Evolutionary conservation across 257 asterid species (phyloP), one percentile per base, ranked within the genome.

Genomic region (Lycium ferocissimum): DNA sequence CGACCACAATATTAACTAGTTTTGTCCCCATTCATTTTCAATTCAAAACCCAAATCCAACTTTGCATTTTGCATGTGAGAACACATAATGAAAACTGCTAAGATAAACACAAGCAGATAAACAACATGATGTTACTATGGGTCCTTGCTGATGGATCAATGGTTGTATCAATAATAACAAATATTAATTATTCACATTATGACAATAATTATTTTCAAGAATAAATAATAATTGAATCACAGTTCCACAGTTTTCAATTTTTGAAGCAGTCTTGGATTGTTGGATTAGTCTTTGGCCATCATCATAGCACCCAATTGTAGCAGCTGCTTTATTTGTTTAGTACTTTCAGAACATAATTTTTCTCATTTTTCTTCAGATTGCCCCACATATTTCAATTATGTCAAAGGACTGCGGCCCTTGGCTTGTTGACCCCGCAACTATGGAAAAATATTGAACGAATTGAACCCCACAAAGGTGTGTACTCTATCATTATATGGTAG

Each of bases 341-440:
- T 86, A 83, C 89, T 85, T 87, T 88, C 70, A 86, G 87, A 83
- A 62, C 45, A 80, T 51, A 80, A 1, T 66, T 73, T 78, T 83
- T 61, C 82, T 82, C 56, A 85, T 83, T 67, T 40, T 86, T 56
- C 18, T 85, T 84, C 80, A 83, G 18, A 81, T 88, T 57, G 79
- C 10, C 83, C 85, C 89, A 82, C 89, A 86, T 82, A 53, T 70
- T 62, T 84, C 86, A 88, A 85, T 89, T 79, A 89, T 90, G 83
- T 84, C 61, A 62, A 88, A 62, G 87, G 43, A 85, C 87, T 84
- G 83, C 83, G 85, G 73, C 47, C 6, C 59, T 82, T 91, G 81
- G 92, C 95, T 93, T 91, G 90, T 90, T 89, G 91, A 91, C 94
- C 85, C 91, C 84, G 94, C 93, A 92, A 91, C 91, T 85, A 83